These are phyloP conservation scores for Candida endomychidarum DNA, from an alignment of 805 yeast genomes.

Conservation along the genomic window DNA sequence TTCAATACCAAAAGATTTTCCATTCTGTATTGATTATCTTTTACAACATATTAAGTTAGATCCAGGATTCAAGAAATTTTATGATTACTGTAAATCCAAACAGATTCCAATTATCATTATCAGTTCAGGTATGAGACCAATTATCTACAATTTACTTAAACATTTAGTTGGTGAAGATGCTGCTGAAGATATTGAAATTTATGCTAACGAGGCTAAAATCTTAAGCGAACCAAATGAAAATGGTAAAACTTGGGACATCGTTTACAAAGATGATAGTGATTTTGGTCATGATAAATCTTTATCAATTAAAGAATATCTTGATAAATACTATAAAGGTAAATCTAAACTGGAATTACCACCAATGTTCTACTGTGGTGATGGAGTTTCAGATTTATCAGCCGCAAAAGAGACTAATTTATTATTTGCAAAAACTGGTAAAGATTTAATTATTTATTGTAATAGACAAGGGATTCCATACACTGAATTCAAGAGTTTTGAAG, in stretches of 20 bases:
- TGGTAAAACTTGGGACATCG: slow-evolving; percentile 73
- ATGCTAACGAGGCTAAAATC: slow-evolving; percentile 71
- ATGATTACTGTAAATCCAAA: slow-evolving; percentile 70
- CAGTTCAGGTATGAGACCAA: slow-evolving; percentile 91
- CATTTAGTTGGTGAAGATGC: slow-evolving; percentile 79
- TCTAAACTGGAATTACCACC: slow-evolving; percentile 41
- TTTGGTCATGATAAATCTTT: slow-evolving; percentile 95
- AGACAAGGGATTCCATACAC: slow-evolving; percentile 79
- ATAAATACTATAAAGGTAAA: slow-evolving; percentile 13
- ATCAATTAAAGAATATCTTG: slow-evolving; percentile 58
- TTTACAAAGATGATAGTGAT: slow-evolving; percentile 78
- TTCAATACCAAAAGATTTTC: slow-evolving; percentile 72
- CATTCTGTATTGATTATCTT: slow-evolving; percentile 74
- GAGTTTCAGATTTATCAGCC: slow-evolving; percentile 92
- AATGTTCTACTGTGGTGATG: slow-evolving; percentile 95
- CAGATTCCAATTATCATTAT: slow-evolving; percentile 84
- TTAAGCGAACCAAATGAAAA: slow-evolving; percentile 30
- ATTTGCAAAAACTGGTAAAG: slow-evolving; percentile 92
- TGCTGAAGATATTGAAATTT: slow-evolving; percentile 68
- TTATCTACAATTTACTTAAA: slow-evolving; percentile 73
- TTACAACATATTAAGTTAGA: slow-evolving; percentile 71
- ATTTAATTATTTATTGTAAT: slow-evolving; percentile 80
- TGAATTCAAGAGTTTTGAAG: slow-evolving; percentile 74
- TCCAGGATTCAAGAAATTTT: slow-evolving; percentile 84
- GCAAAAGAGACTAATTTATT: slow-evolving; percentile 92